A percentile compares a stretch with the other conserved stretches of the same genome.
Conservation (phyloP, 768 basidiomycete genomes). For the Leccinum imitatum region DNA sequence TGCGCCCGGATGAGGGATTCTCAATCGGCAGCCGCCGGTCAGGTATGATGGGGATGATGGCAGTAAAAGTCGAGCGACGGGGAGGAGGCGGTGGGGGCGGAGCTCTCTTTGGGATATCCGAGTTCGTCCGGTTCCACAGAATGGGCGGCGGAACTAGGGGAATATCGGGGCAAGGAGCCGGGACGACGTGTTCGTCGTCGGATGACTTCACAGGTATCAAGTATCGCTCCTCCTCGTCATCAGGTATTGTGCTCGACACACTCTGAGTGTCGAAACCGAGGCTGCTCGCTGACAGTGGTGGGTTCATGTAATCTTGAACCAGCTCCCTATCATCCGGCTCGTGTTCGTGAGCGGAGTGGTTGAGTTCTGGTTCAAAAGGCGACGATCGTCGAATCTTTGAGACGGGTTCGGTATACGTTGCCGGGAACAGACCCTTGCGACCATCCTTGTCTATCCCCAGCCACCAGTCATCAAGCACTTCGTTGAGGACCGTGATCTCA, state of each 20-base stretch:
- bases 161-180: conserved; percentile 18
- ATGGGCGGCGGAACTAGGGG: conserved; percentile 16
- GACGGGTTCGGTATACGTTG: conserved; percentile 61
- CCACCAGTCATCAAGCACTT: conserved; percentile 92
- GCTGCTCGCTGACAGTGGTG: conserved; percentile 24
- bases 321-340: conserved; percentile 28
- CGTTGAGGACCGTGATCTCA: conserved; percentile 71
- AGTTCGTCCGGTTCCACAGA: conserved; percentile 25
- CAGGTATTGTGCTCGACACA: conserved; percentile 41
- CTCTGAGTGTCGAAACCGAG: conserved; percentile 37
- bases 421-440: conserved; percentile 78
- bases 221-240: conserved; percentile 45
- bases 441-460: conserved; percentile 70
- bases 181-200: conserved; percentile 25
- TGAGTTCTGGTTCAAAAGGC: conserved; percentile 33
- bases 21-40: conserved; percentile 34
- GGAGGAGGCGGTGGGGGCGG: conserved; percentile 70
- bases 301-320: conserved; percentile 19
- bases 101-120: conserved; percentile 39
- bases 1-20: conserved; percentile 15
- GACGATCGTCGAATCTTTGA: conserved; percentile 25
- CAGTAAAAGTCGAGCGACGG: conserved; percentile 40
- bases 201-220: conserved; percentile 30
- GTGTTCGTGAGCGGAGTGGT: conserved; percentile 10
- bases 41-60: conserved; percentile 47